These are phyloP conservation scores for Leccinum fallax DNA, from an alignment of 1,284 basidiomycete genomes.

Conservation along the genomic window DNA sequence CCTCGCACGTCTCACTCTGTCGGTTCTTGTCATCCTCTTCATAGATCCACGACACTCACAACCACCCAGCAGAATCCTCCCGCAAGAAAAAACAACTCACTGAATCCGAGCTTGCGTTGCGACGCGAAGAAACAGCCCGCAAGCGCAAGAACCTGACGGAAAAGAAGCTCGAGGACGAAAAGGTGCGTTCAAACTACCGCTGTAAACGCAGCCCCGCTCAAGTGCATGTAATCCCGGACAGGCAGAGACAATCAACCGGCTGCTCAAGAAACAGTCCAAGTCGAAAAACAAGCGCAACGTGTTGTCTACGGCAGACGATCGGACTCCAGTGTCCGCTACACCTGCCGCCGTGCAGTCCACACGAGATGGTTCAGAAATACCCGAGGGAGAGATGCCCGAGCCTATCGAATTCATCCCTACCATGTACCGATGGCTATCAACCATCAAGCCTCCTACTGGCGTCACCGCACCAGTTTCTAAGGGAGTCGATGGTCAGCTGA, in stretches of 20 bases:
- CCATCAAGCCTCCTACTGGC: conserved; percentile 31
- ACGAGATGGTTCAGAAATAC: conserved; percentile 33
- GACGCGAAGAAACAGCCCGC: conserved; percentile 83
- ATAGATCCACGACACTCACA: neutral
- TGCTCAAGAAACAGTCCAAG: conserved; percentile 85
- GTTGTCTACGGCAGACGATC: conserved; percentile 49
- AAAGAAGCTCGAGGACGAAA: conserved; percentile 92
- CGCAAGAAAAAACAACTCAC: conserved; percentile 80
- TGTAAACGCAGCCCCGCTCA: neutral
- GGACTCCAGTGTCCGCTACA: conserved; percentile 38
- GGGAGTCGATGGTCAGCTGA: conserved; percentile 33
- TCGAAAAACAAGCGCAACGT: conserved; percentile 66
- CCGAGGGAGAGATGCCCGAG: conserved; percentile 37
- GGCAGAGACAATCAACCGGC: conserved; percentile 88
- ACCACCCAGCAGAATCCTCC: conserved; percentile 45
- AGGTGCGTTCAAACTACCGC: conserved; percentile 49
- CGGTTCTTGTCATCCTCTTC: neutral
- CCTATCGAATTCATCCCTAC: conserved; percentile 44
- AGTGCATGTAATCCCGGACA: conserved; percentile 28
- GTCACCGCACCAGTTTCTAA: conserved; percentile 6
- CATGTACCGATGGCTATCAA: conserved; percentile 68
- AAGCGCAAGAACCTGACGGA: conserved; percentile 85
- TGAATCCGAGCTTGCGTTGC: conserved; percentile 79
- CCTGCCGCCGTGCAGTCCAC: conserved; percentile 33
- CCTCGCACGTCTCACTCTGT: conserved; percentile 58